A percentile compares a stretch with the other conserved stretches of the same genome.
Evolutionary conservation across 2,329 filamentous ascomycete genomes (phyloP).

Genomic region (Pseudocercospora eumusae): DNA sequence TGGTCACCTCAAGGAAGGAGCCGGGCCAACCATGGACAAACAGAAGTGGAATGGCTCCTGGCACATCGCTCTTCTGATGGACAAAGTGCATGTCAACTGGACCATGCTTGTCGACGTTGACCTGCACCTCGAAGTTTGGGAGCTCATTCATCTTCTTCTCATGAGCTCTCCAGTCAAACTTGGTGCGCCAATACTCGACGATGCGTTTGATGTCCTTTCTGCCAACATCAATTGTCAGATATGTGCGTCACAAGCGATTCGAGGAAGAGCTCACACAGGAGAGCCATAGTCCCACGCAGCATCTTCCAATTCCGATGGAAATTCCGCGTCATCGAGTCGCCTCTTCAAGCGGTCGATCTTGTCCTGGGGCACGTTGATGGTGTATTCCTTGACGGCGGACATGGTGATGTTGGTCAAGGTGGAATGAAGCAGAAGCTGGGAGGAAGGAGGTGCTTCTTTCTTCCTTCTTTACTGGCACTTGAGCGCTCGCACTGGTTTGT

Average conservation of each 20-base stretch:
- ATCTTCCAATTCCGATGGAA: conserved; percentile 27
- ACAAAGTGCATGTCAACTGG: conserved; percentile 65
- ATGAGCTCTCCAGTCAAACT: conserved; percentile 62
- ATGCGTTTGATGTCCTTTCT: conserved; percentile 59
- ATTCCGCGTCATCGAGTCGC: conserved; percentile 22
- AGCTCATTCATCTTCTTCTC: conserved; percentile 62
- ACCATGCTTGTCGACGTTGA: conserved; percentile 61
- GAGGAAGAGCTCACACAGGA: conserved; percentile 45
- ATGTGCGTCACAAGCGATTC: not conserved
- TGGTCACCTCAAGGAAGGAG: conserved; percentile 66
- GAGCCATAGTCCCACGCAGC: conserved; percentile 60
- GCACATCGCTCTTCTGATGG: conserved; percentile 55
- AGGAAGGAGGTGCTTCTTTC: not conserved
- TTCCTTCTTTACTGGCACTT: not conserved
- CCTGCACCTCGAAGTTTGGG: conserved; percentile 58
- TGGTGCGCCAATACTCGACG: conserved; percentile 57
- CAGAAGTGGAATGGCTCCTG: conserved; percentile 63
- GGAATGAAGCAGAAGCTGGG: not conserved
- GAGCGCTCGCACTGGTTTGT: not conserved
- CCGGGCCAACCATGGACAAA: conserved; percentile 71
- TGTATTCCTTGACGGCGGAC: conserved; percentile 23
- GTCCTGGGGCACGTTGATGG: conserved; percentile 21
- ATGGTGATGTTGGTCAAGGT: conserved; percentile 2
- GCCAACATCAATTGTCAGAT: not conserved
- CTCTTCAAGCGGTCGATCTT: conserved; percentile 21